Base-by-base conservation (phyloP, 345 rosid species). In the Moringa oleifera region DNA sequence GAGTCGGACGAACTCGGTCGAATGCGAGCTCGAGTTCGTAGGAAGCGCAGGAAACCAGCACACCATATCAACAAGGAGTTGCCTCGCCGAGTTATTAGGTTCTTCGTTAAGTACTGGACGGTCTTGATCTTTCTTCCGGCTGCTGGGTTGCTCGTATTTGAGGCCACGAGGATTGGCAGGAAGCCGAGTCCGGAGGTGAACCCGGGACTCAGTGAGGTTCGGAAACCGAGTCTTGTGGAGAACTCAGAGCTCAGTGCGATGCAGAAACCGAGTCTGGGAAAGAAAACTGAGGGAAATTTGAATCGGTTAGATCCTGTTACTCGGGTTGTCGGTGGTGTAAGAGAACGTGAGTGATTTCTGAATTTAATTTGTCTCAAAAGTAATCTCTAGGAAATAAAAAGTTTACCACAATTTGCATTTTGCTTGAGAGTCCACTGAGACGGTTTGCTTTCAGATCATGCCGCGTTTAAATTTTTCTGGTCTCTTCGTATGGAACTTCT, bases 21-120 rank as follows among this genome's bases (percentile, higher is more conserved):
- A 60, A 71, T 74, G 85, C 89, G 90, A 0, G 79, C 55, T 57
- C 92, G 92, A 13, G 79, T 73, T 60, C 81, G 95, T 21, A 58
- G 88, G 66, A 89, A 85, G 78, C 89, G 97, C 23, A 89, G 80
- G 88, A 89, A 84, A 69, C 58, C 51, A 5, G 68, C 71, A 20
- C 83, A 64, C 58, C 85, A 77, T 58, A 55, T 67, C 46, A 79
- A 54, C 64, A 62, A 37, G 28, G 83, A 85, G 68, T 71, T 85
- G 20, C 71, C 80, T 37, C 82, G 69, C 31, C 74, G 83, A 64
- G 18, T 76, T 50, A 23, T 79, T 18, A 75, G 89, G 73, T 70
- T 83, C 41, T 64, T 89, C 63, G 57, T 83, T 4, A 84, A 61
- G 58, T 84, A 83, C 72, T 89, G 98, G 98, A 71, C 66, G 22